Percentiles rank a stretch among this genome's conserved stretches.
These are phyloP conservation scores for Scortechinia acanthostroma DNA, from an alignment of 2,329 filamentous ascomycete species.

Conservation along the genomic window DNA sequence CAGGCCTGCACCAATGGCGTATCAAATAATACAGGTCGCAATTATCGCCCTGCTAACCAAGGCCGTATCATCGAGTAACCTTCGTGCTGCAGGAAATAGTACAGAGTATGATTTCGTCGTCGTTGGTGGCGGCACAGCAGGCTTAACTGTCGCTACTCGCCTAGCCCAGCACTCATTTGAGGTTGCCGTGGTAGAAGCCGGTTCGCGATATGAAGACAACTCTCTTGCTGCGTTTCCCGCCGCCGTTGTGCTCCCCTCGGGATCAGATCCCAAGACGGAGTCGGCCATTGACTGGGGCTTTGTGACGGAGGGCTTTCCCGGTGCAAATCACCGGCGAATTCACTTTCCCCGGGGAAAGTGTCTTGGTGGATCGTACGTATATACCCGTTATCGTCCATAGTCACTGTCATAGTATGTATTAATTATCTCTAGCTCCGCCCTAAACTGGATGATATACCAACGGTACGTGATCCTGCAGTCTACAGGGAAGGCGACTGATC, in stretches of 20 bases:
- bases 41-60: too few species aligned
- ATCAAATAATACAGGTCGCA: too few species aligned
- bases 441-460: slow-evolving; percentile 23
- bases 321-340: slow-evolving; percentile 10
- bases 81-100: too few species aligned
- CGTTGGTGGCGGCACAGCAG: slow-evolving; percentile 7
- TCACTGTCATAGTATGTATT: slow-evolving; percentile 4
- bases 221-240: neutral
- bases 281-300: slow-evolving; percentile 14
- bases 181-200: slow-evolving; percentile 18
- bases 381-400: too few species aligned
- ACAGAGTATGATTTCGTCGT: slow-evolving; percentile 16
- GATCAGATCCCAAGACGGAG: slow-evolving; percentile 11
- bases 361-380: slow-evolving; percentile 14
- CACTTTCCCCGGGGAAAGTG: slow-evolving; percentile 17
- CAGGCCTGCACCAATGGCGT: too few species aligned
- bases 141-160: slow-evolving; percentile 12
- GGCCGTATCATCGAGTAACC: too few species aligned
- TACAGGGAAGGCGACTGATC: neutral
- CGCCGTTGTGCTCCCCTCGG: neutral
- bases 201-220: slow-evolving; percentile 14
- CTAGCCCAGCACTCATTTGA: slow-evolving; percentile 11
- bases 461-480: slow-evolving; percentile 7
- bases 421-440: slow-evolving; percentile 13
- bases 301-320: slow-evolving; percentile 5